Percentiles rank a stretch among this genome's conserved stretches.
Conservation (phyloP, 2,329 filamentous ascomycete genomes). For the Geosmithia flava region DNA sequence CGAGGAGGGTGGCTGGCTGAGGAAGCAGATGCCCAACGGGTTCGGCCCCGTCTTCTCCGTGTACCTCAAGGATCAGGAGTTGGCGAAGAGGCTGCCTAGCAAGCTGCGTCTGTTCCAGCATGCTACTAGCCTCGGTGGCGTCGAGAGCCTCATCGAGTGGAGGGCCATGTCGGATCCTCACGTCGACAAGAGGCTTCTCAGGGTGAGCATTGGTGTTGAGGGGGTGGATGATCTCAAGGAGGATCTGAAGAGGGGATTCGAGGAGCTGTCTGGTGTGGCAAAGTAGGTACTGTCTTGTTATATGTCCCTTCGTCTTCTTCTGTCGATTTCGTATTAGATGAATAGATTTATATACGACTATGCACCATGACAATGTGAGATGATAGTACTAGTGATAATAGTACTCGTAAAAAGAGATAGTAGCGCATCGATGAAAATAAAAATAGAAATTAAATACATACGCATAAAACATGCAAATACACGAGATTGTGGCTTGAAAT, state of each 20-base stretch:
- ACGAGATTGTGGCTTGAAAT: not conserved
- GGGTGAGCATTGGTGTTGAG: slow-evolving; percentile 82
- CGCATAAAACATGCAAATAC: not conserved
- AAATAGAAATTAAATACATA: not conserved
- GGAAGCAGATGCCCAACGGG: slow-evolving; percentile 80
- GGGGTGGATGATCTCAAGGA: slow-evolving; percentile 69
- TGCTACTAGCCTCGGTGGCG: slow-evolving; percentile 84
- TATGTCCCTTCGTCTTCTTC: no score
- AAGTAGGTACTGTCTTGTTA: not conserved
- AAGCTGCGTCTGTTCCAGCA: slow-evolving; percentile 80
- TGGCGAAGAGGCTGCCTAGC: slow-evolving; percentile 61
- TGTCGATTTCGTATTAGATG: no score
- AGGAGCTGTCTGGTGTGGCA: slow-evolving; percentile 26
- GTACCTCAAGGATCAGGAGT: slow-evolving; percentile 42
- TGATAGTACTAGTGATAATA: no score
- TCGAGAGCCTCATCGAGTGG: slow-evolving; percentile 97
- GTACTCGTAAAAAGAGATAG: no score
- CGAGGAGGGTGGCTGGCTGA: slow-evolving; percentile 57
- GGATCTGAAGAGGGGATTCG: slow-evolving; percentile 60
- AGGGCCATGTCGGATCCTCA: slow-evolving; percentile 70
- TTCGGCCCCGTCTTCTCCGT: slow-evolving; percentile 84
- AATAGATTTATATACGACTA: no score
- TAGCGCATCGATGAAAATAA: not conserved
- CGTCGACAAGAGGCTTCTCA: slow-evolving; percentile 60
- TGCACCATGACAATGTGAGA: no score